Evolutionary conservation across 164 flowering plant genomes (phyloP).

Genomic region (Santalum album): DNA sequence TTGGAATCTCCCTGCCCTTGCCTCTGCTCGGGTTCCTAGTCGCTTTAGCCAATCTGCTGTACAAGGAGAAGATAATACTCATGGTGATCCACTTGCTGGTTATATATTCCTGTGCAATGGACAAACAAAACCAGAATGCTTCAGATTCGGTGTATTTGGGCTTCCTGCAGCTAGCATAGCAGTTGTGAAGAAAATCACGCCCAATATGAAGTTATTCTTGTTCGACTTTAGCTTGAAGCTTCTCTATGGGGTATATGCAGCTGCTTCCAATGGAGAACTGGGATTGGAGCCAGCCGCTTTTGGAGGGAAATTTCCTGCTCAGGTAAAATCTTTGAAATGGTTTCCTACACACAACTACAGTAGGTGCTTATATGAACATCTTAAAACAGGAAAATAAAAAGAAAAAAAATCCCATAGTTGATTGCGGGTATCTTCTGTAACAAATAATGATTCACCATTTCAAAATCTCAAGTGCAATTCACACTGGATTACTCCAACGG

Average conservation of each 20-base stretch:
- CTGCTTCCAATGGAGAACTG: conserved; percentile 29
- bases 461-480: too few species aligned
- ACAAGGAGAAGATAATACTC: background rate
- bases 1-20: background rate
- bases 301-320: conserved; percentile 41
- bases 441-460: too few species aligned
- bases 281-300: conserved; percentile 45
- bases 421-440: background rate
- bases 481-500: too few species aligned
- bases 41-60: background rate
- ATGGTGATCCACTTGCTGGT: conserved; percentile 18
- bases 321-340: conserved; percentile 21
- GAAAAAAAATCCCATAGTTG: background rate
- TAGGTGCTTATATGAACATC: background rate
- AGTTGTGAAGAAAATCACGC: conserved; percentile 29
- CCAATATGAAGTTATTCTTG: conserved; percentile 42
- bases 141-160: conserved; percentile 44
- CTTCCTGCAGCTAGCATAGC: conserved; percentile 29
- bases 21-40: background rate
- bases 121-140: conserved; percentile 48
- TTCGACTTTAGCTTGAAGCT: conserved; percentile 47
- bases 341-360: background rate
- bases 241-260: conserved; percentile 47
- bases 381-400: background rate
- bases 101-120: conserved; percentile 51